Base-by-base conservation (phyloP, 345 rosid species). In the Raphanus raphanistrum region DNA sequence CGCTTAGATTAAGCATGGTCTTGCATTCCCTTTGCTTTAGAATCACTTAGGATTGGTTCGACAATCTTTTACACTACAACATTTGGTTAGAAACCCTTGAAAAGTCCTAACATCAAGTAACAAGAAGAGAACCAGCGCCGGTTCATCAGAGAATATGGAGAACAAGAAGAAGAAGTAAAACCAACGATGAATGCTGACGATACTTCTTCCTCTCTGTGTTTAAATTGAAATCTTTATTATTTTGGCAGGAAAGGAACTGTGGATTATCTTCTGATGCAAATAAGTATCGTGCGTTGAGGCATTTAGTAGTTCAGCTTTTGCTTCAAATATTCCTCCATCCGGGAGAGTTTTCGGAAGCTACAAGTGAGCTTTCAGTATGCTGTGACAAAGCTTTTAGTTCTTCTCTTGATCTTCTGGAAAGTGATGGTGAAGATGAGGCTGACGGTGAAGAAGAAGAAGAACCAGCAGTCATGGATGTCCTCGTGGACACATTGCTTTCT, bases 141-240 rank as follows among this genome's bases (percentile, higher is more conserved):
- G 79, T 4, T 66, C 82, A 25, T 71, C 81, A 4, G 88, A 72
- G 38, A 74, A 73, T n/a, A 77, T 79, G 27, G 85, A 73, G 68
- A 88, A 85, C 87, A 88, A 73, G 66, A 87, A 85, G 87, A 89
- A 86, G 88, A 89, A 87, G 80, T 27, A 71, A 29, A 88, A 84
- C 72, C 41, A 77, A 76, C 2, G 32, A 72, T 17, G 17, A 17
- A n/a, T 15, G 84, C 71, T 12, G 64, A 79, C 15, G 50, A 68
- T 9, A 65, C 86, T 0, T 76, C 87, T 11, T 75, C 88, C 0
- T 72, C 87, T n/a, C n/a, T n/a, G n/a, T n/a, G n/a, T n/a, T n/a
- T n/a, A n/a, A n/a, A n/a, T n/a, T n/a, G n/a, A n/a, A n/a, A n/a
- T n/a, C n/a, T n/a, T n/a, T n/a, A n/a, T n/a, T n/a, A n/a, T n/a